Percentiles rank a stretch among this genome's conserved stretches.
Conservation (phyloP, 1,284 basidiomycete genomes). For the Naganishia sp. region DNA sequence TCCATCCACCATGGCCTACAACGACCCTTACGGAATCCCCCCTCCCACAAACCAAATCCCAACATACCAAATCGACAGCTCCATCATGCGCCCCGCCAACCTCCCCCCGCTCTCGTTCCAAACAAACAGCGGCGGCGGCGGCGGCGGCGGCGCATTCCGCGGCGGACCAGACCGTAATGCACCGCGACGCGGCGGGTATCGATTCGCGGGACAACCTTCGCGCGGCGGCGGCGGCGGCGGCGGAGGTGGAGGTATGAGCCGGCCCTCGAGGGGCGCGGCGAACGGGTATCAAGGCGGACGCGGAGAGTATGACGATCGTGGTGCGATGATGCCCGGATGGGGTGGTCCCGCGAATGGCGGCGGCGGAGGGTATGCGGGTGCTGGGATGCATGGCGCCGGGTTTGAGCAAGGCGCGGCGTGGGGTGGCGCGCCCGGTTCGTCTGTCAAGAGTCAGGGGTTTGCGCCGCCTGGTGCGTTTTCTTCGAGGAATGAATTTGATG, state of each 20-base stretch:
- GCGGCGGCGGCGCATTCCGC: background rate
- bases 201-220: conserved; percentile 4
- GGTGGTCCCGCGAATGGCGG: too few relatives aligned
- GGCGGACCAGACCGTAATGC: conserved; percentile 30
- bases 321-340: too few relatives aligned
- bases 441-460: background rate
- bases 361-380: too few relatives aligned
- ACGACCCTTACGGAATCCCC: conserved; percentile 13
- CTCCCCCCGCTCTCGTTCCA: conserved; percentile 15
- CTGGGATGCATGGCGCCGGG: too few relatives aligned
- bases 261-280: conserved; percentile 4
- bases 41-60: background rate
- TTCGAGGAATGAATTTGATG: conserved; percentile 21
- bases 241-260: conserved; percentile 20
- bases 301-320: too few relatives aligned
- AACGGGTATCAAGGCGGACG: too few relatives aligned
- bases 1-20: conserved; percentile 8
- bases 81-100: conserved; percentile 23
- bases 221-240: too few relatives aligned
- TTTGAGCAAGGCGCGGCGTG: too few relatives aligned
- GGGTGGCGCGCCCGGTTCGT: background rate
- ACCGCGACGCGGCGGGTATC: conserved; percentile 31
- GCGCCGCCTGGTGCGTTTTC: background rate
- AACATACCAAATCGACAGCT: conserved; percentile 18
- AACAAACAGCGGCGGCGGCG: background rate